These are phyloP conservation scores for Dioscorea dumetorum DNA, from an alignment of 106 monocot species.

Conservation along the genomic window DNA sequence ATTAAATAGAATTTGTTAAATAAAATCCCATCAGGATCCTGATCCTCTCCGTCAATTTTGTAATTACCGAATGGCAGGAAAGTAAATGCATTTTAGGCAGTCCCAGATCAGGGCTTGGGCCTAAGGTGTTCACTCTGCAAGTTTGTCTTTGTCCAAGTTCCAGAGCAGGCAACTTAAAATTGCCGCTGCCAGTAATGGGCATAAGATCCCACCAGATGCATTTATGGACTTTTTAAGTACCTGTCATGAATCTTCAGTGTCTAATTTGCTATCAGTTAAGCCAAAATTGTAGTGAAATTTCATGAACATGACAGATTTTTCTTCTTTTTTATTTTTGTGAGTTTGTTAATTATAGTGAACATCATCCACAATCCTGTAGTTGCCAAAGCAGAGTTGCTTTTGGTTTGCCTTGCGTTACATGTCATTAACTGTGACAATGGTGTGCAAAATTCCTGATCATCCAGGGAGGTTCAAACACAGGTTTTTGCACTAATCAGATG, in stretches of 20 bases:
- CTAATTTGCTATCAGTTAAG: neutral
- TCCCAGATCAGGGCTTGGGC: conserved; percentile 6
- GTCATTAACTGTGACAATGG: too few species aligned
- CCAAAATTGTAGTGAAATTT: neutral
- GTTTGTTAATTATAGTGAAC: too few species aligned
- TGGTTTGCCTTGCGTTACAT: too few species aligned
- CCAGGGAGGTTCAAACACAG: too few species aligned
- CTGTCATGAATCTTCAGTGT: neutral
- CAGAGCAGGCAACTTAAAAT: conserved; percentile 2
- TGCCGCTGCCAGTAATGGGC: conserved; percentile 1
- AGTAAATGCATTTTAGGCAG: conserved; percentile 23
- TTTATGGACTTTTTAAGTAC: conserved; percentile 1
- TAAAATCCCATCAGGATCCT: neutral
- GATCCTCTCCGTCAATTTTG: conserved; percentile 3
- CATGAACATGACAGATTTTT: neutral
- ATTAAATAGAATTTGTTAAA: neutral
- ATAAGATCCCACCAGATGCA: conserved; percentile 7
- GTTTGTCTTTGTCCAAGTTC: neutral
- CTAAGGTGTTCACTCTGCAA: conserved; percentile 13
- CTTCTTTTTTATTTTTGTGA: neutral
- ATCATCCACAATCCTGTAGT: too few species aligned
- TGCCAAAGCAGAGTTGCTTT: too few species aligned
- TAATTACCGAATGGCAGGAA: conserved; percentile 25
- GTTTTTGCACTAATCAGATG: too few species aligned
- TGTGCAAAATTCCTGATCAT: too few species aligned